phyloP scores from a whole-genome alignment of 2,329 filamentous ascomycete species.

The Colletotrichum noveboracense region DNA sequence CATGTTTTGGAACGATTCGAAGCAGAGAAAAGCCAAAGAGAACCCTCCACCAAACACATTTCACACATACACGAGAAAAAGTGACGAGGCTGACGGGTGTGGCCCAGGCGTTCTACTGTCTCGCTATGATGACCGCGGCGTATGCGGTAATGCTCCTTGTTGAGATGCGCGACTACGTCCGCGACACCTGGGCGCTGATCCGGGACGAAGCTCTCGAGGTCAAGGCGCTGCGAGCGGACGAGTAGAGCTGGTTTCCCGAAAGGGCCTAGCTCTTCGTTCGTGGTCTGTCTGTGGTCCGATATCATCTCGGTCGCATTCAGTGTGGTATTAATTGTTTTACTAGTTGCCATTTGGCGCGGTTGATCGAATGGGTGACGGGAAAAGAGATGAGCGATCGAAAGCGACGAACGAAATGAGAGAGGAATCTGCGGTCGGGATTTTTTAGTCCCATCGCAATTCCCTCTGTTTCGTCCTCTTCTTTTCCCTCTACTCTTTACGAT shows the following conservation, averaged over 20 bases:
- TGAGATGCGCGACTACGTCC: conserved; percentile 18
- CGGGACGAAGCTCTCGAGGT: conserved; percentile 18
- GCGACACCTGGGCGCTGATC: conserved; percentile 20
- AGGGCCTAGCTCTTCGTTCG: neutral
- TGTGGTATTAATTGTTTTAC: neutral
- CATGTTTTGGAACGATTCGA: neutral
- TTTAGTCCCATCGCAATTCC: neutral
- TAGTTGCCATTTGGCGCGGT: neutral
- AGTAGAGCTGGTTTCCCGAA: conserved; percentile 2
- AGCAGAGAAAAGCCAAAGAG: neutral
- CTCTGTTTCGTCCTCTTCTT: neutral
- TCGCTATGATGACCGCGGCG: conserved; percentile 20
- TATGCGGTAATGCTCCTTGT: conserved; percentile 19
- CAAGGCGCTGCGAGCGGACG: conserved; percentile 19
- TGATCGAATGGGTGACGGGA: neutral
- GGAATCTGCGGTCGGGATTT: neutral
- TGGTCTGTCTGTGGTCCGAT: neutral
- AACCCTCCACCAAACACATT: neutral
- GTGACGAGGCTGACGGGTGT: neutral
- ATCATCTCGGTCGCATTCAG: neutral
- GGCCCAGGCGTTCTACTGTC: conserved; percentile 19
- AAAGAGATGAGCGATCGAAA: neutral
- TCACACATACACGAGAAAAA: neutral
- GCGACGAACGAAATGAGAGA: neutral
- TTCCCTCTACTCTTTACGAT: neutral